Evolutionary conservation across 169 alveolate genomes (phyloP), one percentile per base, ranked within the genome.

Genomic region (Cryptosporidium ubiquitum): DNA sequence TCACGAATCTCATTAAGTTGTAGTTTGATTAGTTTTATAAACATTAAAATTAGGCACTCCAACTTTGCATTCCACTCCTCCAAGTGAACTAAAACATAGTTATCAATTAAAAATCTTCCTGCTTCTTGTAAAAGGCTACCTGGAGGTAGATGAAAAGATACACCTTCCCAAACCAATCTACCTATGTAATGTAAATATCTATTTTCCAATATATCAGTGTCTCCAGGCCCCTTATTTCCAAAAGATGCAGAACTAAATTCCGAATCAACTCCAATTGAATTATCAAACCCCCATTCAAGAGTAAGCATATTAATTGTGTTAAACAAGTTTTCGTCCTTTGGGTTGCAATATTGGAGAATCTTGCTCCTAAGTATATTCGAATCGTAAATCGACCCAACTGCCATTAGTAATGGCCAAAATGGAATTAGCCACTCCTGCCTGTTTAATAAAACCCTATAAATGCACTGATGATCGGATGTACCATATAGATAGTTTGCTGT

Each of bases 81-180:
- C 31, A 97, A 93, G 84, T 98, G 99, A 26, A 98, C 97, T 68
- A 97, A 94, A 5, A 98, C 97, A 84, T 96, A 96, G 93, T 97
- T 97, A 61, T 95, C 94, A 44, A 98, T 85, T 75, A 98, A 93
- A 84, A 94, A 92, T 47, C 94, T 93, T 18, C 99, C 99, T 42
- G 97, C 98, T 71, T 97, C 98, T 44, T 96, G 98, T 91, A 95
- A 96, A 12, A 97, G 93, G 51, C 96, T 95, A 18, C 97, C 98
- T 14, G 97, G 96, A 69, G 92, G 93, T 58, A 94, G 86, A 68
- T 95, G 95, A 85, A 95, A 86, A 3, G 93, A 68, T 69, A 94
- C 94, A 33, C 92, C 94, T 26, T 91, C 69, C 96, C 96, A 94
- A 61, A 95, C 92, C 39, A 84, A 71, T 42, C 70, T 94, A 16